phyloP scores from a whole-genome alignment of 2,329 filamentous ascomycete species.

The Hortaea sp. region DNA sequence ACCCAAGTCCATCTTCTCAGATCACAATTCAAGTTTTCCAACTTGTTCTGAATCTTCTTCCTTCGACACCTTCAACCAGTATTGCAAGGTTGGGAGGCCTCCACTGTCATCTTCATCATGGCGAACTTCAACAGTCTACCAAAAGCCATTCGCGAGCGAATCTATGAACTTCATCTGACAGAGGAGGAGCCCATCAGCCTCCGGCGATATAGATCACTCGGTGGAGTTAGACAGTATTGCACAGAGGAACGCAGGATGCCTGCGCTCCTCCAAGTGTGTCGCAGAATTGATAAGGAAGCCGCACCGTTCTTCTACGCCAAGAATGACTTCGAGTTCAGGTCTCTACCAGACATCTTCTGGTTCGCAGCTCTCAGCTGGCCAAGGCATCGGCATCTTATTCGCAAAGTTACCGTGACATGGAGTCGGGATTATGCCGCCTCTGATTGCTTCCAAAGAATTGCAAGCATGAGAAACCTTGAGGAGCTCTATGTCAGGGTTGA shows the following conservation, averaged over 20 bases:
- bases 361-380: background rate
- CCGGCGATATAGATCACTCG: background rate
- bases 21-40: too few relatives aligned
- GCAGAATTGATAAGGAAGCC: slow-evolving; percentile 12
- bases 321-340: slow-evolving; percentile 5
- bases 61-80: too few relatives aligned
- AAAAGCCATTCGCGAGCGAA: slow-evolving; percentile 12
- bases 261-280: slow-evolving; percentile 7
- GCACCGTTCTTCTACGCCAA: slow-evolving; percentile 14
- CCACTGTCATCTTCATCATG: slow-evolving; percentile 5
- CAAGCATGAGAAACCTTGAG: slow-evolving; percentile 9
- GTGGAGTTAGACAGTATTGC: background rate
- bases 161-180: slow-evolving; percentile 17
- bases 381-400: slow-evolving; percentile 5
- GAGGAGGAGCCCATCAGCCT: slow-evolving; percentile 6
- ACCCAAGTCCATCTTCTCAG: too few relatives aligned
- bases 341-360: background rate
- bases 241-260: slow-evolving; percentile 4
- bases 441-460: slow-evolving; percentile 2
- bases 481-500: slow-evolving; percentile 18
- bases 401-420: background rate
- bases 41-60: too few relatives aligned
- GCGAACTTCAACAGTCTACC: slow-evolving; percentile 17
- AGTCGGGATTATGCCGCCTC: background rate
- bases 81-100: too few relatives aligned